A percentile compares a stretch with the other conserved stretches of the same genome.
phyloP scores from a whole-genome alignment of 345 rosid species.

The Alliaria petiolata region DNA sequence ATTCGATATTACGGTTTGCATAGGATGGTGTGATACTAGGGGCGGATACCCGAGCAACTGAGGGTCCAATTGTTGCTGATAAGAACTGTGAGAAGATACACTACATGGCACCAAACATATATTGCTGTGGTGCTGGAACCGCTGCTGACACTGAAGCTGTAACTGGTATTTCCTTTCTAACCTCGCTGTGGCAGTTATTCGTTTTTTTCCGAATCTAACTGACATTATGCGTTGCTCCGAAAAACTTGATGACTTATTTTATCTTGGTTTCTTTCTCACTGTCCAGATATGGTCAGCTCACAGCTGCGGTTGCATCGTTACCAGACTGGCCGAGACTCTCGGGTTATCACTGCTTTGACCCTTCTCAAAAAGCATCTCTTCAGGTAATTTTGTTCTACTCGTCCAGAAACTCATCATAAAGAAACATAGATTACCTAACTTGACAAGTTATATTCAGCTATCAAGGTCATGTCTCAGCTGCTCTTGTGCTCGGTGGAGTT shows the following conservation, averaged over 20 bases:
- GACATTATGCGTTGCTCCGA: neutral
- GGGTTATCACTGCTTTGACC: conserved; percentile 77
- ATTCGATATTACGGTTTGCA: neutral
- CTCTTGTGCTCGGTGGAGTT: conserved; percentile 87
- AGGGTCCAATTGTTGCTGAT: conserved; percentile 94
- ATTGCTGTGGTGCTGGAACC: conserved; percentile 97
- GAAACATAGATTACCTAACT: neutral
- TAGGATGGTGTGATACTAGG: conserved; percentile 95
- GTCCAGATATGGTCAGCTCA: conserved; percentile 79
- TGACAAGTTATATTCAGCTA: conserved; percentile 45
- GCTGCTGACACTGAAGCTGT: conserved; percentile 99
- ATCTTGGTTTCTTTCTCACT: neutral
- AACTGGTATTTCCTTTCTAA: conserved; percentile 51
- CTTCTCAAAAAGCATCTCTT: conserved; percentile 80
- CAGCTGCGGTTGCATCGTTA: conserved; percentile 80
- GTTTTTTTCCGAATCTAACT: neutral
- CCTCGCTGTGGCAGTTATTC: neutral
- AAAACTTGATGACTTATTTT: neutral
- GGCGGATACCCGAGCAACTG: conserved; percentile 90
- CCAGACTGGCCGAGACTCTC: conserved; percentile 73
- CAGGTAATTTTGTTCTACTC: conserved; percentile 38
- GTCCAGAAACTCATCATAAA: neutral
- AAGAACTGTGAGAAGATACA: conserved; percentile 98
- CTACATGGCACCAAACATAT: conserved; percentile 96
- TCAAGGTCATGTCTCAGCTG: conserved; percentile 75